Evolutionary conservation across 768 basidiomycete genomes (phyloP).

Genomic region (Sutorius australiensis): DNA sequence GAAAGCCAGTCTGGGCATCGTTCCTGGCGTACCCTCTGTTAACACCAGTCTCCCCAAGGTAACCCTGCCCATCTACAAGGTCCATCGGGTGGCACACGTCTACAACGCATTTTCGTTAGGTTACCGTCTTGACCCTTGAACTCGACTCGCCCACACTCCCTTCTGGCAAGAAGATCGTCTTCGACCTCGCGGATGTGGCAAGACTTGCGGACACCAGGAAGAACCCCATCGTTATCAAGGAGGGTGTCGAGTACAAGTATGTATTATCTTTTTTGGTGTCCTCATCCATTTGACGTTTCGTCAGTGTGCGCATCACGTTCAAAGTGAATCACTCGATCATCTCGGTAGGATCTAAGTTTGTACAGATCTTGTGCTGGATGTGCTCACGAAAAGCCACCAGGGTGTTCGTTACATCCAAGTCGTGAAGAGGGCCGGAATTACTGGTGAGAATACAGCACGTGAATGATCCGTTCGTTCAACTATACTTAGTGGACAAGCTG

Average conservation of each 20-base stretch:
- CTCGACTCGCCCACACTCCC: constrained; percentile 73
- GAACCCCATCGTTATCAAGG: constrained; percentile 74
- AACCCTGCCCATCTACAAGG: neutral
- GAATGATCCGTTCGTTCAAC: constrained; percentile 1
- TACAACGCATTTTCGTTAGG: constrained; percentile 38
- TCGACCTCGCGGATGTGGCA: constrained; percentile 56
- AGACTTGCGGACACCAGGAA: constrained; percentile 61
- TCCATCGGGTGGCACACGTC: constrained; percentile 17
- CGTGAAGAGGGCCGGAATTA: constrained; percentile 75
- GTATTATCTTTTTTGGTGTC: neutral
- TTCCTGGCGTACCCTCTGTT: constrained; percentile 42
- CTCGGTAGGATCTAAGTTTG: constrained; percentile 45
- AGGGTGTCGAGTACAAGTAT: constrained; percentile 87
- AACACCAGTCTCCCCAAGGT: constrained; percentile 65
- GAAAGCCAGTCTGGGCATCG: constrained; percentile 92
- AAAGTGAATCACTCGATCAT: constrained; percentile 89
- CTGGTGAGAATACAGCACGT: constrained; percentile 43
- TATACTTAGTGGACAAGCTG: constrained; percentile 73
- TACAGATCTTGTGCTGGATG: neutral
- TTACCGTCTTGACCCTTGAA: constrained; percentile 72
- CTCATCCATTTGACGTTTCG: constrained; percentile 2
- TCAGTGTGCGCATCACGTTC: constrained; percentile 76
- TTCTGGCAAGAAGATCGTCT: constrained; percentile 53
- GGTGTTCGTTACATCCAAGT: constrained; percentile 86
- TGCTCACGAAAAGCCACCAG: constrained; percentile 37